These are phyloP conservation scores for Chrysanthemum seticuspe DNA, from an alignment of 129 eudicot species.

Conservation along the genomic window DNA sequence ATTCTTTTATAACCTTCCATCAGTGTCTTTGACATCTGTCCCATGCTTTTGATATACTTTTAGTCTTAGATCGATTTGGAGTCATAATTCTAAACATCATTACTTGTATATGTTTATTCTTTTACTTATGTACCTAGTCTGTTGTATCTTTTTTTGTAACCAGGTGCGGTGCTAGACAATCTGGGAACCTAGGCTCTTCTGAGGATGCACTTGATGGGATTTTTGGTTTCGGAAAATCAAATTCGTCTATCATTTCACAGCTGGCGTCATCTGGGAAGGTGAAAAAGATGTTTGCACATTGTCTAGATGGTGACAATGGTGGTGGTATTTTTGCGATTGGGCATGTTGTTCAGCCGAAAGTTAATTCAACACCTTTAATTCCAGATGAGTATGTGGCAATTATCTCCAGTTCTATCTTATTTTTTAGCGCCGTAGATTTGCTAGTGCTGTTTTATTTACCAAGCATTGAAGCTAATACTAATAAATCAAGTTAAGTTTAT, in stretches of 20 bases:
- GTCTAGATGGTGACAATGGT: slow-evolving; percentile 89
- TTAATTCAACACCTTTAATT: slow-evolving; percentile 75
- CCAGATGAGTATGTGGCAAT: slow-evolving; percentile 62
- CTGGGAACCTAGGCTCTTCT: slow-evolving; percentile 59
- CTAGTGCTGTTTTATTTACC: not conserved
- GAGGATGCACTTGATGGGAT: slow-evolving; percentile 95
- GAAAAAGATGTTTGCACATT: slow-evolving; percentile 96
- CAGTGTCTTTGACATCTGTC: not conserved
- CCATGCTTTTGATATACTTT: not conserved
- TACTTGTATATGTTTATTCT: slow-evolving; percentile 15
- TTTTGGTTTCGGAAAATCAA: slow-evolving; percentile 89
- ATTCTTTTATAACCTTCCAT: not conserved
- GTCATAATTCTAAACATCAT: not conserved
- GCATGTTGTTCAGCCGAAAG: slow-evolving; percentile 88
- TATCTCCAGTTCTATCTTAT: slow-evolving; percentile 11
- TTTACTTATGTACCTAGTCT: slow-evolving; percentile 19
- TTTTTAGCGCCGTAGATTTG: not conserved
- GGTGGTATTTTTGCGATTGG: slow-evolving; percentile 97
- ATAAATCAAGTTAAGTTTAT: not conserved
- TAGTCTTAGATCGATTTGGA: slow-evolving; percentile 4
- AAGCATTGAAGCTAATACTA: not conserved
- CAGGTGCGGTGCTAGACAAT: slow-evolving; percentile 84
- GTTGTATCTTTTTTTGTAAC: slow-evolving; percentile 8
- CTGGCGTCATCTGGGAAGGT: slow-evolving; percentile 83
- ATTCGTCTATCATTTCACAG: slow-evolving; percentile 85